Conservation (phyloP, 2,329 filamentous ascomycete genomes). For the Colletotrichum shisoi region DNA sequence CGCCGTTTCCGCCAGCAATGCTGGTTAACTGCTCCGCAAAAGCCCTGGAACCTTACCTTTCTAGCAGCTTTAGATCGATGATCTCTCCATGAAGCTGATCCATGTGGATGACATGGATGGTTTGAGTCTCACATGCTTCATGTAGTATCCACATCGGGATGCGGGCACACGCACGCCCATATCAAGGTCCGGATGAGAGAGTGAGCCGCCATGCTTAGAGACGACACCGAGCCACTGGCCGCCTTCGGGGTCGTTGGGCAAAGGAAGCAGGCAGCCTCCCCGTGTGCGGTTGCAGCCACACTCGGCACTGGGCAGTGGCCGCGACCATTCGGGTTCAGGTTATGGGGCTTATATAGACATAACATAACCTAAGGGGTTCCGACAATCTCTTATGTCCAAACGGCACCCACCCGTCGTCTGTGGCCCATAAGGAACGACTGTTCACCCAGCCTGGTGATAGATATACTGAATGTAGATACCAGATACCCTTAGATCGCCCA, state of each 20-base stretch:
- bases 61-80: background rate
- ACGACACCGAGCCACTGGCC: background rate
- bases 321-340: background rate
- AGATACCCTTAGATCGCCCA: too few relatives aligned
- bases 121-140: background rate
- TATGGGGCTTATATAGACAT: background rate
- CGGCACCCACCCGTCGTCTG: too few relatives aligned
- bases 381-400: background rate
- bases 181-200: background rate
- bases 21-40: background rate
- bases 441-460: background rate
- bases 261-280: background rate
- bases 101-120: background rate
- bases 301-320: background rate
- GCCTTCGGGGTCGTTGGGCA: background rate
- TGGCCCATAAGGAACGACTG: background rate
- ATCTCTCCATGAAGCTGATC: background rate
- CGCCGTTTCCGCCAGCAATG: background rate
- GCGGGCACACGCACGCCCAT: background rate
- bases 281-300: background rate
- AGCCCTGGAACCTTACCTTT: too few relatives aligned
- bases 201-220: background rate
- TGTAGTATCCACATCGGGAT: background rate
- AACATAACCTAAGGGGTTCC: background rate
- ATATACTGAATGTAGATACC: too few relatives aligned